Evolutionary conservation across 805 yeast genomes (phyloP).

Genomic region (Novakomyces olei): DNA sequence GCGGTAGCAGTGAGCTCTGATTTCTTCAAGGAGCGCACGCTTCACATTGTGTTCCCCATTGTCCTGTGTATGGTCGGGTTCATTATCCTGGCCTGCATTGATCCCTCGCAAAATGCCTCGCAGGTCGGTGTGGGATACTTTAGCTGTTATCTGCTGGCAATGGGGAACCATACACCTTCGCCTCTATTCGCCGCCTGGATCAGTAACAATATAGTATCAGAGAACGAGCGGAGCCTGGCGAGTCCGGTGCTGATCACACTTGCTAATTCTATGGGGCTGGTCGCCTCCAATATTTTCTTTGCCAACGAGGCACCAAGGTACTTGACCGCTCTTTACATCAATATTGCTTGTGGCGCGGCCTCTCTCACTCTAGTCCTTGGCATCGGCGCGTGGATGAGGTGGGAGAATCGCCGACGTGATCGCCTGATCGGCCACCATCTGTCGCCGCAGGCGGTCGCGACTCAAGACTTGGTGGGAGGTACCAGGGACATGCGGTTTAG

Average conservation of each 20-base stretch:
- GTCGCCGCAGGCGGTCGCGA: too few species aligned
- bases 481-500: too few species aligned
- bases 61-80: conserved; percentile 24
- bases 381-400: conserved; percentile 19
- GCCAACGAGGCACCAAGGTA: conserved; percentile 32
- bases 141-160: conserved; percentile 26
- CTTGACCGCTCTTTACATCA: conserved; percentile 27
- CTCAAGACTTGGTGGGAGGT: too few species aligned
- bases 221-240: conserved; percentile 24
- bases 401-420: conserved; percentile 23
- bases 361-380: conserved; percentile 17
- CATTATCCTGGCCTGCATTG: conserved; percentile 25
- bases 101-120: conserved; percentile 16
- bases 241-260: conserved; percentile 31
- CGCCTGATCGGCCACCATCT: too few species aligned
- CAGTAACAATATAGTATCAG: conserved; percentile 27
- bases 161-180: conserved; percentile 28
- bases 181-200: conserved; percentile 31
- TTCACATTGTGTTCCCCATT: conserved; percentile 21
- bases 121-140: conserved; percentile 24
- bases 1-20: conserved; percentile 23
- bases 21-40: conserved; percentile 19
- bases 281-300: conserved; percentile 30
- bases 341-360: conserved; percentile 26
- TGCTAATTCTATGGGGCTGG: conserved; percentile 36